Conservation (phyloP, 441 rosid genomes). For the California macrophylla region DNA sequence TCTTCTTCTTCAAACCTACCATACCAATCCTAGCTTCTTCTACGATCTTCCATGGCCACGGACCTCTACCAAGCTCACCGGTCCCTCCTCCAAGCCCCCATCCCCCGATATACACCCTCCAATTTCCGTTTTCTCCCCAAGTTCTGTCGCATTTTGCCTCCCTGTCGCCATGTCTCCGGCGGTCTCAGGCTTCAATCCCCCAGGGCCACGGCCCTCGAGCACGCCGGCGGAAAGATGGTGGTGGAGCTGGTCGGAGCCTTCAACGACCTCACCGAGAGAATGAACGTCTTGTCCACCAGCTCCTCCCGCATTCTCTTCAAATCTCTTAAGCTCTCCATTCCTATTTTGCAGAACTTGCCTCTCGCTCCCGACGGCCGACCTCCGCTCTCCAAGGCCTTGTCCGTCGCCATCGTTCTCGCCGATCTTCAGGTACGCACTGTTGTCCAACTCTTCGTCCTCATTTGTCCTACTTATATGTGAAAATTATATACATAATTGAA, state of each 20-base stretch:
- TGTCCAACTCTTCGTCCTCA: not conserved
- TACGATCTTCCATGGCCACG: not conserved
- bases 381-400: constrained; percentile 72
- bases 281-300: constrained; percentile 66
- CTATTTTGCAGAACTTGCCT: constrained; percentile 59
- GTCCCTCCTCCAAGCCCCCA: not conserved
- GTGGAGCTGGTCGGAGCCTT: constrained; percentile 95
- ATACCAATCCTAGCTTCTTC: not conserved
- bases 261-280: constrained; percentile 75
- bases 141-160: not conserved
- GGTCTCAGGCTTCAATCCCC: not conserved
- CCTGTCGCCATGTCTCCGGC: not conserved
- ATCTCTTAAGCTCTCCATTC: constrained; percentile 76
- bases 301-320: constrained; percentile 70
- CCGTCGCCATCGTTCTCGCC: constrained; percentile 75
- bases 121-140: not conserved
- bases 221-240: constrained; percentile 87
- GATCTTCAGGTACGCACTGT: constrained; percentile 57
- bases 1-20: not conserved
- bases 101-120: not conserved
- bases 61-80: not conserved
- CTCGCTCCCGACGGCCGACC: constrained; percentile 55
- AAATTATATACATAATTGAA: not conserved
- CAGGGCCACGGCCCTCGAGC: constrained; percentile 35
- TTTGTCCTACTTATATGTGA: not conserved